phyloP scores from a whole-genome alignment of 2,329 filamentous ascomycete species.

The Purpureocillium lavendulum region DNA sequence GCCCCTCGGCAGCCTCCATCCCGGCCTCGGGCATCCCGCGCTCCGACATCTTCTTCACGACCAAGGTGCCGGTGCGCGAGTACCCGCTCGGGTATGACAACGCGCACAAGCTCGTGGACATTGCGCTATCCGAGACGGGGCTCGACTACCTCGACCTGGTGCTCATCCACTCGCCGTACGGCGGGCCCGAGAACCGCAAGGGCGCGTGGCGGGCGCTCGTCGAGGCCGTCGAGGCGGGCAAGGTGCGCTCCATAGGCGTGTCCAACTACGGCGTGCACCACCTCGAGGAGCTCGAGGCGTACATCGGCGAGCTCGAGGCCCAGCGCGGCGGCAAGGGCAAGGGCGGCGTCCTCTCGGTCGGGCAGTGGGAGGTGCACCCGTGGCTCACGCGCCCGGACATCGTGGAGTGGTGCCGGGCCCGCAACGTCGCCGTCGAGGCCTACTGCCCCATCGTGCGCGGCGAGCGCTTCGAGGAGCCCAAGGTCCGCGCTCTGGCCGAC shows the following conservation, averaged over 20 bases:
- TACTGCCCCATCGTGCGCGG: constrained; percentile 57
- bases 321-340: constrained; percentile 54
- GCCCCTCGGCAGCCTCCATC: constrained; percentile 36
- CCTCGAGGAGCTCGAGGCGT: constrained; percentile 48
- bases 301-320: constrained; percentile 52
- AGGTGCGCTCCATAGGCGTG: constrained; percentile 53
- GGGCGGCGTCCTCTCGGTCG: constrained; percentile 69
- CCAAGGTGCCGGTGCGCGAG: constrained; percentile 39
- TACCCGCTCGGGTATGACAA: constrained; percentile 47
- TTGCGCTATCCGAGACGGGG: constrained; percentile 52
- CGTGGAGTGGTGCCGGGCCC: constrained; percentile 62
- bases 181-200: constrained; percentile 46
- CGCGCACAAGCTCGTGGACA: constrained; percentile 54
- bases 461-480: constrained; percentile 61
- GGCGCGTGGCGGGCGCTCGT: constrained; percentile 55
- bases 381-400: constrained; percentile 80
- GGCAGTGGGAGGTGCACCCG: constrained; percentile 85
- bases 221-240: constrained; percentile 53
- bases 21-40: constrained; percentile 31
- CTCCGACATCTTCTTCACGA: constrained; percentile 45
- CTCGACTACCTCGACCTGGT: constrained; percentile 61
- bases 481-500: constrained; percentile 54
- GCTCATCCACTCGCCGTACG: constrained; percentile 54
- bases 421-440: constrained; percentile 54
- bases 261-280: constrained; percentile 59